Evolutionary conservation across 805 yeast genomes (phyloP).

Genomic region (Maudiozyma pseudohumilis): DNA sequence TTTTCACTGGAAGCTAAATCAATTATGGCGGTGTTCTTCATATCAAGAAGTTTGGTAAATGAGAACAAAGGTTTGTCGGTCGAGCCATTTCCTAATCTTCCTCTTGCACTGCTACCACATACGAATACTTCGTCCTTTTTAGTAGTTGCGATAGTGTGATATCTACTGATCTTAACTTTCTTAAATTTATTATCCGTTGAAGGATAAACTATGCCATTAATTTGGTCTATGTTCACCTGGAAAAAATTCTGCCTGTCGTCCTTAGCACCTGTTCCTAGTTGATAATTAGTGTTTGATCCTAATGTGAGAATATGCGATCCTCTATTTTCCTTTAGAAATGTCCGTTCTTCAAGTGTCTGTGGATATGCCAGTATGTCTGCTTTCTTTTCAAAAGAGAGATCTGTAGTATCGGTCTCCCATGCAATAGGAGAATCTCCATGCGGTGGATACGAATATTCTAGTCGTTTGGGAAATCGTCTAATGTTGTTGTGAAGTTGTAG

Average conservation of each 20-base stretch:
- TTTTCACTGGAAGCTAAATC: conserved; percentile 49
- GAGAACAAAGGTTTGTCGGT: conserved; percentile 32
- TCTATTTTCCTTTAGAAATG: conserved; percentile 30
- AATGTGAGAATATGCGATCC: conserved; percentile 51
- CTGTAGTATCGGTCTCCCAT: conserved; percentile 4
- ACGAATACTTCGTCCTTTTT: conserved; percentile 43
- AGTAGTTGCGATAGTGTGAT: conserved; percentile 55
- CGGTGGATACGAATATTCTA: neutral
- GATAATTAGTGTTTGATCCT: conserved; percentile 55
- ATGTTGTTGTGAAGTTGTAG: conserved; percentile 8
- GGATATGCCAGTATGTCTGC: conserved; percentile 7
- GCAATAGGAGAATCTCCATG: neutral
- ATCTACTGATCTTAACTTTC: conserved; percentile 46
- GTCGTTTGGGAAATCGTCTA: conserved; percentile 8
- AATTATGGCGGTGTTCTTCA: conserved; percentile 28
- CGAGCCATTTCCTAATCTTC: conserved; percentile 56
- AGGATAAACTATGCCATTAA: conserved; percentile 11
- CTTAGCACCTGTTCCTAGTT: conserved; percentile 58
- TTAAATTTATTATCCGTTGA: conserved; percentile 29
- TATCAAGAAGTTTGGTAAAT: conserved; percentile 35
- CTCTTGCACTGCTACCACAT: conserved; percentile 61
- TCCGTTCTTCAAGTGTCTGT: neutral
- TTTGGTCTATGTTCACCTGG: conserved; percentile 29
- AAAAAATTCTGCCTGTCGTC: conserved; percentile 39
- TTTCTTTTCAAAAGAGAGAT: conserved; percentile 1